Base-by-base conservation (phyloP, 192 early-diverging fungal genomes). In the Kickxella alabastrina region DNA sequence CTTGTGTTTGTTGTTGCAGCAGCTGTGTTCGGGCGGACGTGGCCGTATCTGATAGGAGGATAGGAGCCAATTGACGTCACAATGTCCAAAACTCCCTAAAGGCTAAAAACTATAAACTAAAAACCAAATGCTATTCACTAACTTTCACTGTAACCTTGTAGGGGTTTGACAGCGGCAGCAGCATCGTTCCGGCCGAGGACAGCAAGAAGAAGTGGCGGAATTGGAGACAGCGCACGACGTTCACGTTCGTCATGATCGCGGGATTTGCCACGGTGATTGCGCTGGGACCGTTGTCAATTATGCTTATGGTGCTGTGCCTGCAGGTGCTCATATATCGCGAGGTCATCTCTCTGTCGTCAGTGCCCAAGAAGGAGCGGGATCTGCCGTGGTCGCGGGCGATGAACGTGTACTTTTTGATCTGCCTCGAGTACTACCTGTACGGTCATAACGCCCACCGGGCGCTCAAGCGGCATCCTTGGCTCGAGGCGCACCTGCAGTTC, bases 361-460 rank as follows among this genome's bases (percentile, higher is more conserved):
- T 86, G 26, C 88, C 90, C 15, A 87, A 87, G 55, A 87, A 85
- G 47, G 85, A 90, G 47, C 84, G 84, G 46, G 88, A 87, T 41
- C 64, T 98, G 47, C 90, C 92, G 6, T 98, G 93, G 93, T 88
- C 91, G 62, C 82, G 87, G 27, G 84, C 91, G 6, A 79, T 95
- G 82, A 92, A 92, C 65, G 95, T 90, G 80, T 96, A 95, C 71
- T 96, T 95, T 59, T 65, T 98, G 49, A 64, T 84, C 43, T 84
- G 85, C 32, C 92, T 91, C 34, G 89, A 92, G 63, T 98, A 93
- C 69, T 98, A 90, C 54, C 76, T 98, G 43, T 94, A 98, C 58
- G 95, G 95, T 25, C 91, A 93, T 71, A 90, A 87, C 51, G 78
- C 93, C 48, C 91, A 95, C 49, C 83, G 92, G 32, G 92, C 90